Evolutionary conservation across 2,329 filamentous ascomycete genomes (phyloP).

Genomic region (Sporothrix variecibatus): DNA sequence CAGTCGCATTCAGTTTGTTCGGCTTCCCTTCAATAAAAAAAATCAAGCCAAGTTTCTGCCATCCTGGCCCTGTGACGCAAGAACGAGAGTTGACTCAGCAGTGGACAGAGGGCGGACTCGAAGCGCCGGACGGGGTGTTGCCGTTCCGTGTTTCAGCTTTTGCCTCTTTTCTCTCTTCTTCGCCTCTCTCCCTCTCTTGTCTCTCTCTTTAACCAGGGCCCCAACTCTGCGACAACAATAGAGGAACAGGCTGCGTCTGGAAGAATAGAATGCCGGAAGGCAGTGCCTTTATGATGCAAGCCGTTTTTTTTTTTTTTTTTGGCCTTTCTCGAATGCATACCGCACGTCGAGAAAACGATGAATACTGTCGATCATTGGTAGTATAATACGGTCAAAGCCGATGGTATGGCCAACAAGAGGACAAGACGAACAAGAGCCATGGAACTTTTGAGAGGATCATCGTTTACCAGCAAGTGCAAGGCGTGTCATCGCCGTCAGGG

Average conservation of each 20-base stretch:
- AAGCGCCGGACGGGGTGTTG: neutral
- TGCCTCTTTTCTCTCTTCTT: neutral
- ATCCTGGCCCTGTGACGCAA: neutral
- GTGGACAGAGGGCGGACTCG: neutral
- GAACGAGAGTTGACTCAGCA: neutral
- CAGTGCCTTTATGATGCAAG: neutral
- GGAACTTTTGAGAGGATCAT: neutral
- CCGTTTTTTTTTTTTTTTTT: neutral
- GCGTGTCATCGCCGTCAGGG: slow-evolving; percentile 7
- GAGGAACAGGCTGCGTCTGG: neutral
- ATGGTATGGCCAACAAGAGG: too few species aligned
- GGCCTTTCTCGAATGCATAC: neutral
- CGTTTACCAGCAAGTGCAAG: neutral
- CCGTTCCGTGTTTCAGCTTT: slow-evolving; percentile 23
- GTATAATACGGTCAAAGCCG: neutral
- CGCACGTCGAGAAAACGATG: neutral
- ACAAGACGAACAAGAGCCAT: neutral
- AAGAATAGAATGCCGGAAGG: neutral
- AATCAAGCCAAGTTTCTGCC: neutral
- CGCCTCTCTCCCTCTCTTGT: too few species aligned
- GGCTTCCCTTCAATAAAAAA: neutral
- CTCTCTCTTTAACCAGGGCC: neutral
- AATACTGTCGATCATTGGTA: neutral
- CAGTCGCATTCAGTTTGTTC: slow-evolving; percentile 3
- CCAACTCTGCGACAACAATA: neutral